These are phyloP conservation scores for Suillus alpinus DNA, from an alignment of 768 basidiomycete species.

Conservation along the genomic window DNA sequence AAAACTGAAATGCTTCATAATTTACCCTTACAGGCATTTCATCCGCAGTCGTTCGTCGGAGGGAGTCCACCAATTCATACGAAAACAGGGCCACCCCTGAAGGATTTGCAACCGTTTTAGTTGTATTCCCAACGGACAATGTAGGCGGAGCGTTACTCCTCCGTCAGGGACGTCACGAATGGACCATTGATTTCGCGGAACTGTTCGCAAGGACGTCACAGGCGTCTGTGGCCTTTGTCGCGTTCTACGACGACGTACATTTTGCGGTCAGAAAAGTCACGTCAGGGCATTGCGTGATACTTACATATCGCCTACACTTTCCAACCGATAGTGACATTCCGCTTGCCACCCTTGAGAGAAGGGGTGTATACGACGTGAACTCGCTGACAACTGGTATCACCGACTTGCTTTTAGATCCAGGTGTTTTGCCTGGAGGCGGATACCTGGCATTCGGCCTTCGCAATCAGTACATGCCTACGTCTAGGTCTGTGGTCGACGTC, in stretches of 20 bases:
- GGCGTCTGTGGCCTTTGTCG: conserved; percentile 33
- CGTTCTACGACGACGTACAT: conserved; percentile 45
- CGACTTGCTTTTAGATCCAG: conserved; percentile 29
- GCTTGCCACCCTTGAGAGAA: conserved; percentile 6
- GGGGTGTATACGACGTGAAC: neutral
- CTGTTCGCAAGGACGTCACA: conserved; percentile 7
- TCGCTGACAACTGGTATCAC: neutral
- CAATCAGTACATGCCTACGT: conserved; percentile 31
- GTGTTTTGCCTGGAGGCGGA: conserved; percentile 39
- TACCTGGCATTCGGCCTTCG: conserved; percentile 38
- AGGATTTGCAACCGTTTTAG: conserved; percentile 47
- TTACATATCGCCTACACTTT: conserved; percentile 42
- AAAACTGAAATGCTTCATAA: neutral
- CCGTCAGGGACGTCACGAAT: conserved; percentile 31
- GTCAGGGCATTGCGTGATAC: conserved; percentile 41
- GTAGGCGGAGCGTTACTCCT: conserved; percentile 45
- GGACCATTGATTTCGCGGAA: conserved; percentile 36
- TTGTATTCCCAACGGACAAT: conserved; percentile 46
- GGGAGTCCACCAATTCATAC: neutral
- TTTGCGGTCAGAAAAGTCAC: conserved; percentile 42
- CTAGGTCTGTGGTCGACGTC: conserved; percentile 9
- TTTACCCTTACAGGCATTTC: neutral
- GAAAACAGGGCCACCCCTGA: conserved; percentile 43
- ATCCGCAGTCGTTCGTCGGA: neutral
- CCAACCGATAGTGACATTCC: conserved; percentile 37